Percentiles rank a stretch among this genome's conserved stretches.
These are phyloP conservation scores for Porphyrellus cyaneotinctus DNA, from an alignment of 768 basidiomycete genomes.

Conservation along the genomic window DNA sequence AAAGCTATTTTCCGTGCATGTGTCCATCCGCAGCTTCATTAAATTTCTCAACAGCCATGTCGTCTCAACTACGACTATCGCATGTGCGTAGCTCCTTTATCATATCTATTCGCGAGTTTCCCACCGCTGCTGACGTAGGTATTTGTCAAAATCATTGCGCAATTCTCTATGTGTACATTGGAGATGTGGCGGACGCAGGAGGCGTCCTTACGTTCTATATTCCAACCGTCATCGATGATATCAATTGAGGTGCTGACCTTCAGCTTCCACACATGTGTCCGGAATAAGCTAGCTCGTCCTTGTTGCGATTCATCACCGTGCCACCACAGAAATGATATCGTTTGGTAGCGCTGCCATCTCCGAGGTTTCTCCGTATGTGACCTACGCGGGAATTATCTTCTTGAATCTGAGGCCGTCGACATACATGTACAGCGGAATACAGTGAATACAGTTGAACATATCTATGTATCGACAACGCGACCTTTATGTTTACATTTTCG, in stretches of 20 bases:
- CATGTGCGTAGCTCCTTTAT: conserved; percentile 51
- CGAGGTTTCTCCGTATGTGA: too few relatives aligned
- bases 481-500: conserved; percentile 11
- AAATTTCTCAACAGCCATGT: conserved; percentile 80
- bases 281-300: background rate
- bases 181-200: conserved; percentile 71
- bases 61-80: conserved; percentile 80
- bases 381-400: too few relatives aligned
- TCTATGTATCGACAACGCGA: conserved; percentile 6
- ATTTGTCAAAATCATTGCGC: conserved; percentile 80
- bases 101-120: background rate
- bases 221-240: conserved; percentile 68
- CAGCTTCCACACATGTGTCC: background rate
- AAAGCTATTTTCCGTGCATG: conserved; percentile 57
- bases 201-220: conserved; percentile 88
- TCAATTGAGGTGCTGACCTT: conserved; percentile 15
- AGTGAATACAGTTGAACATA: conserved; percentile 2
- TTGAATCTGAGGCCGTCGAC: background rate
- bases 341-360: too few relatives aligned
- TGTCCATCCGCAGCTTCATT: conserved; percentile 71
- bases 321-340: background rate
- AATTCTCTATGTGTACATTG: conserved; percentile 87
- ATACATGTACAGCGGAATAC: background rate
- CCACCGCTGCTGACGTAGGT: conserved; percentile 39
- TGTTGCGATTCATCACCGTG: background rate